Evolutionary conservation across 768 basidiomycete genomes (phyloP).

Genomic region (Termitomyces sp.): DNA sequence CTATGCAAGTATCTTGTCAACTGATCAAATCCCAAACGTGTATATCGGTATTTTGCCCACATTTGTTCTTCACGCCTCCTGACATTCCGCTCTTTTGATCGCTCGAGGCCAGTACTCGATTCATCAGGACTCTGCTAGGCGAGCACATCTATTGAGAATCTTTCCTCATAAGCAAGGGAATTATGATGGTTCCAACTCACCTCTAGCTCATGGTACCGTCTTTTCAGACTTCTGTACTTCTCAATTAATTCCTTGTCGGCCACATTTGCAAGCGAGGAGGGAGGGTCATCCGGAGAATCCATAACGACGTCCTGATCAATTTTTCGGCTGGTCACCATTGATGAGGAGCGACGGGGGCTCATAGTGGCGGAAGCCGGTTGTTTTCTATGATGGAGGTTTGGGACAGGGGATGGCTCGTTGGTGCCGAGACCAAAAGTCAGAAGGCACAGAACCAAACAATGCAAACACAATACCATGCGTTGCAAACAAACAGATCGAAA

Average conservation of each 20-base stretch:
- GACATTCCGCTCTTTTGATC: slow-evolving; percentile 58
- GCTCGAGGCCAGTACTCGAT: slow-evolving; percentile 45
- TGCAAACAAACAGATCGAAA: slow-evolving; percentile 27
- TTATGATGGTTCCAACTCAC: slow-evolving; percentile 34
- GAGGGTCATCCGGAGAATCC: slow-evolving; percentile 39
- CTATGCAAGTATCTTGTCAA: slow-evolving; percentile 23
- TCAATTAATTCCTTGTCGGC: slow-evolving; percentile 45
- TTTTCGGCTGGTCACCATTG: slow-evolving; percentile 29
- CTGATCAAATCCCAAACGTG: background rate
- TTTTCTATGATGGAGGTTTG: slow-evolving; percentile 20
- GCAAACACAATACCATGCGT: slow-evolving; percentile 34
- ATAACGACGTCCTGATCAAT: slow-evolving; percentile 46
- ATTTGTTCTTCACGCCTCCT: slow-evolving; percentile 57
- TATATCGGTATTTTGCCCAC: slow-evolving; percentile 32
- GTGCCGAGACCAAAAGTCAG: slow-evolving; percentile 27
- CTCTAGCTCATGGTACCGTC: slow-evolving; percentile 63
- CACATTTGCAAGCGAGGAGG: slow-evolving; percentile 26
- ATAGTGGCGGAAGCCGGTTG: slow-evolving; percentile 11
- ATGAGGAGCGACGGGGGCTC: slow-evolving; percentile 20
- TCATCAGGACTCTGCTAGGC: slow-evolving; percentile 53
- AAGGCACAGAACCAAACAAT: slow-evolving; percentile 32
- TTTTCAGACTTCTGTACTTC: slow-evolving; percentile 61
- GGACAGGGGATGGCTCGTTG: slow-evolving; percentile 20
- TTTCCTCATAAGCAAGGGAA: slow-evolving; percentile 18
- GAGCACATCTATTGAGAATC: slow-evolving; percentile 18